Evolutionary conservation across 2,329 filamentous ascomycete genomes (phyloP), one percentile per base, ranked within the genome.

Genomic region (Botryotinia convoluta): DNA sequence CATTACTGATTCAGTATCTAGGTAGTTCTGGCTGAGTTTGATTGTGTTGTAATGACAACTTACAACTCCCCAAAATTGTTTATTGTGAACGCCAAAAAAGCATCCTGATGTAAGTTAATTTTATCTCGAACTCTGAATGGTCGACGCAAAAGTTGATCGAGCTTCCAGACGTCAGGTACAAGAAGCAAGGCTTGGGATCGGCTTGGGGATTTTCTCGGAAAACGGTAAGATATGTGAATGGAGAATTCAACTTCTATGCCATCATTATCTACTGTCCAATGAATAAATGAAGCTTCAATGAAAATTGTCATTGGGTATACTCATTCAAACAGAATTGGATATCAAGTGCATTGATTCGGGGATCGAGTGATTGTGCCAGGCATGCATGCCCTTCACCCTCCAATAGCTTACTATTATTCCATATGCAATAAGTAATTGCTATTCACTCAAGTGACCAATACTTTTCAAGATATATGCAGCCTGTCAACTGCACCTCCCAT

Each of bases 121-220:
- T 72, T 61, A 44, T 42, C 54, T 72, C 54, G 51, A 51, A 26
- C 29, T 10, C 22, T 72, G 71, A 72, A 72, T 72, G 51, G 63
- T 48, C 39, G 16, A 32, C 37, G 39, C 29, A 39, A 51, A 32
- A 37, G 26, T 8, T 32, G 39, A 45, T 26, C 54, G 37, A 72
- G 63, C 51, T 51, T 72, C 63, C 42, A 72, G 51, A 61, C 51
- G 71, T 72, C 71, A 72, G 71, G 63, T 72, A 72, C 71, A 67
- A 61, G 42, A 60, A 48, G 62, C 48, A 72, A 64, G 42, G 70
- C 54, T 42, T 60, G 59, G 39, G 62, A 69, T 61, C 51, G 39
- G 18, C 63, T 69, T 68, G 51, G 42, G 26, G 20, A 39, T 67
- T 57, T 45, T 39, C 48, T 69, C 42, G 63, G 63, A 60, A 61